Conservation (phyloP, 345 rosid species). For the Turnera subulata region DNA sequence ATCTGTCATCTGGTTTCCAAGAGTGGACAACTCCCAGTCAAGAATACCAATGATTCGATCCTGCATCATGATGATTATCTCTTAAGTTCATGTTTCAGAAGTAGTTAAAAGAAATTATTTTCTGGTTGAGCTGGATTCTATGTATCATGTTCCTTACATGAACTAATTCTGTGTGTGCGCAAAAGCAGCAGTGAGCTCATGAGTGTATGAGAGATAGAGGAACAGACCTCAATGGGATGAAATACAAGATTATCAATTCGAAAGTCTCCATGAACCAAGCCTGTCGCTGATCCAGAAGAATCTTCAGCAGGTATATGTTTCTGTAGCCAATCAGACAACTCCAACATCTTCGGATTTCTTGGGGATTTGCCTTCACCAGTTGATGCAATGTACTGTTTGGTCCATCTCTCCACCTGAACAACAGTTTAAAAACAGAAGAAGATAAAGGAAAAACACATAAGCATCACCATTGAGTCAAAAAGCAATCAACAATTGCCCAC, state of each 20-base stretch:
- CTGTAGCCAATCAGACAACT: conserved; percentile 67
- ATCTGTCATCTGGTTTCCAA: conserved; percentile 97
- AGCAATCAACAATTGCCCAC: no score
- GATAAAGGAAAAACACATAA: no score
- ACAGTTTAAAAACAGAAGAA: no score
- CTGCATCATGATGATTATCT: conserved; percentile 36
- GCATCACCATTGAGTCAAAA: no score
- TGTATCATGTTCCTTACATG: no score
- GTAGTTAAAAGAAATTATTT: neutral
- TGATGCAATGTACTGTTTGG: conserved; percentile 78
- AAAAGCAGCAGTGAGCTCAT: no score
- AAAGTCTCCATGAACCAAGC: conserved; percentile 94
- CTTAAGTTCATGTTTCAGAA: neutral
- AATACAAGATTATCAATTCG: conserved; percentile 89
- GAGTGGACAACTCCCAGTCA: conserved; percentile 96
- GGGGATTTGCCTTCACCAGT: conserved; percentile 75
- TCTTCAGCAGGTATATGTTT: conserved; percentile 68
- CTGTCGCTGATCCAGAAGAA: conserved; percentile 61
- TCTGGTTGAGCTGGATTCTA: no score
- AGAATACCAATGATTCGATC: conserved; percentile 87
- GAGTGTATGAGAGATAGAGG: no score
- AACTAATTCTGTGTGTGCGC: no score
- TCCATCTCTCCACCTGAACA: conserved; percentile 85
- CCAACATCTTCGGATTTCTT: conserved; percentile 73
- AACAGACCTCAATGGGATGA: conserved; percentile 78